phyloP scores from a whole-genome alignment of 1,284 basidiomycete genomes.

The Leccinum fallax region DNA sequence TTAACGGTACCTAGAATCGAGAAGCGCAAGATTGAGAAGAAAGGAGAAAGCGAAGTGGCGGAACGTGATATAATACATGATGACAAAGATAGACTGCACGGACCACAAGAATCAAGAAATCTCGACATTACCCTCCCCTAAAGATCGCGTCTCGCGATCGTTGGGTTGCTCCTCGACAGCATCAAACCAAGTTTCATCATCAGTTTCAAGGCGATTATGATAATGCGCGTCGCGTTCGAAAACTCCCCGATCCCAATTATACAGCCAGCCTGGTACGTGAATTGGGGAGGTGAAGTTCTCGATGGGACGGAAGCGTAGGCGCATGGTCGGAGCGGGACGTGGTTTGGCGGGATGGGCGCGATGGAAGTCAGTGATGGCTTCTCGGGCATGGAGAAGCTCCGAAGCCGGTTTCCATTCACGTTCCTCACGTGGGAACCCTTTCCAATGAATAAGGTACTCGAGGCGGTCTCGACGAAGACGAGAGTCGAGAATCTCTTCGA shows the following conservation, averaged over 20 bases:
- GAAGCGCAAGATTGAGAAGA: too few species aligned
- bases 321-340: not conserved
- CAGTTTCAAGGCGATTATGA: not conserved
- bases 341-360: not conserved
- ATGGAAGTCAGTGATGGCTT: conserved; percentile 2
- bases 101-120: not conserved
- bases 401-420: too few species aligned
- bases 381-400: not conserved
- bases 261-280: not conserved
- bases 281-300: not conserved
- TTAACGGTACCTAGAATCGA: too few species aligned
- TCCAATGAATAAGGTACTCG: too few species aligned
- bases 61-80: too few species aligned
- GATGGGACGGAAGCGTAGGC: conserved; percentile 1
- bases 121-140: not conserved
- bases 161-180: not conserved
- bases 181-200: not conserved
- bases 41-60: too few species aligned
- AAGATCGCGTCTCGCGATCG: conserved; percentile 5
- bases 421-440: too few species aligned
- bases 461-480: too few species aligned
- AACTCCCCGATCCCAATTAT: not conserved
- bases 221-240: not conserved
- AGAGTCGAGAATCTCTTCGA: too few species aligned
- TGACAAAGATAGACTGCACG: too few species aligned